Evolutionary conservation across 2,329 filamentous ascomycete genomes (phyloP).

Genomic region (Hyphodiscus sp.): DNA sequence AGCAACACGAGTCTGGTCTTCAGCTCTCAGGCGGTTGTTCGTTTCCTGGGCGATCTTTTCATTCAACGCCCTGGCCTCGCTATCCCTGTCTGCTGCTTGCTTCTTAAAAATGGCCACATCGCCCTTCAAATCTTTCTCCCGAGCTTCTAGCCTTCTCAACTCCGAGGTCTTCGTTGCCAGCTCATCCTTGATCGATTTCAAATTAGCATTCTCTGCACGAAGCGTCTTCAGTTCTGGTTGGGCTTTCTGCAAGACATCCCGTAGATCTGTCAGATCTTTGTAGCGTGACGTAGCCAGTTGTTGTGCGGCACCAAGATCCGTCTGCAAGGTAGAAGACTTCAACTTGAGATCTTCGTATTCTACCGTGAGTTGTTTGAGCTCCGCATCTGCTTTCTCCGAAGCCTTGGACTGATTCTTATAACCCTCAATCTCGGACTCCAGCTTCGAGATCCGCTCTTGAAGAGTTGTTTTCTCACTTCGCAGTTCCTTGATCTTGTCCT

Average conservation of each 20-base stretch:
- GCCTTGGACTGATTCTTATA: conserved; percentile 25
- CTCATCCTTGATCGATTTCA: conserved; percentile 72
- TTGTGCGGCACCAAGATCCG: conserved; percentile 78
- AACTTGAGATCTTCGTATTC: conserved; percentile 63
- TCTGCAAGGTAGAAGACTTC: conserved; percentile 65
- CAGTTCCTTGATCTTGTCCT: conserved; percentile 67
- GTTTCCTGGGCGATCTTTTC: conserved; percentile 74
- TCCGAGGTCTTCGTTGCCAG: conserved; percentile 55
- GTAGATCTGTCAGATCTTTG: conserved; percentile 77
- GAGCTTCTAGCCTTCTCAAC: conserved; percentile 69
- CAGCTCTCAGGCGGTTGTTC: conserved; percentile 62
- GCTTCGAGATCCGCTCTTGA: conserved; percentile 54
- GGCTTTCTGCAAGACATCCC: conserved; percentile 72
- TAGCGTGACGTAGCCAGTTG: conserved; percentile 81
- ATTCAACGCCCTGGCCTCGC: conserved; percentile 69
- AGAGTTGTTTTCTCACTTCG: conserved; percentile 62
- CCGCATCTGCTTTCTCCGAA: conserved; percentile 24
- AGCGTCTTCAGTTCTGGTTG: conserved; percentile 80
- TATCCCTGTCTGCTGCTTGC: conserved; percentile 65
- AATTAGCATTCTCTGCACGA: conserved; percentile 65
- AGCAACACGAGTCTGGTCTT: conserved; percentile 69
- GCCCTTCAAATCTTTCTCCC: conserved; percentile 72
- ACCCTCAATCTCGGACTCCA: conserved; percentile 63
- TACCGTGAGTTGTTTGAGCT: conserved; percentile 35
- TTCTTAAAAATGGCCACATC: conserved; percentile 68